These are phyloP conservation scores for Malus sieversii DNA, from an alignment of 306 rosid species.

Conservation along the genomic window DNA sequence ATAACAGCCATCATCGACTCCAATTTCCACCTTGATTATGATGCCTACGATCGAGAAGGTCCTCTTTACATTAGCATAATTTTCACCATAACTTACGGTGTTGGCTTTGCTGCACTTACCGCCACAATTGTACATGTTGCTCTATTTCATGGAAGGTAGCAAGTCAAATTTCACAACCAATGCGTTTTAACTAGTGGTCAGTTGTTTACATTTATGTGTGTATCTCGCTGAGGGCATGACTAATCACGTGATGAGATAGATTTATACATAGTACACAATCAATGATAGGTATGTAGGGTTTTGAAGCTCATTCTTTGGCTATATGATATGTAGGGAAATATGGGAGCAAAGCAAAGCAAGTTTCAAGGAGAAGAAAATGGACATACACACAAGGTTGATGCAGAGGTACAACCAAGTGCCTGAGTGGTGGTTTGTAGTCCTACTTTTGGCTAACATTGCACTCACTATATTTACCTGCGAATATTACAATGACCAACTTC, in stretches of 20 bases:
- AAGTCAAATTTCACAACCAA: background rate
- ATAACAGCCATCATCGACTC: constrained; percentile 61
- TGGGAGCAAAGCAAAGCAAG: constrained; percentile 79
- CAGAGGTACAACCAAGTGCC: constrained; percentile 70
- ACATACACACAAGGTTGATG: constrained; percentile 77
- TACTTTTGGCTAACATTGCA: constrained; percentile 50
- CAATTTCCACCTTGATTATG: constrained; percentile 55
- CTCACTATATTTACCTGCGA: constrained; percentile 52
- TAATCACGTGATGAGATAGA: background rate
- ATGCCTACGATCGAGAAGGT: constrained; percentile 54
- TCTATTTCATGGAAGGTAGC: constrained; percentile 79
- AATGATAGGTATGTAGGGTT: background rate
- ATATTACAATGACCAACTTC: constrained; percentile 72
- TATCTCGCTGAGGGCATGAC: background rate
- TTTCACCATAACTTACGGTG: constrained; percentile 75
- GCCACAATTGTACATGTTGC: constrained; percentile 83
- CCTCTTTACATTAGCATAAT: constrained; percentile 49
- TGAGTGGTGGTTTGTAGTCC: constrained; percentile 79
- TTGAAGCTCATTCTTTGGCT: background rate
- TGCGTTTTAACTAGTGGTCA: background rate
- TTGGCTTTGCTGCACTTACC: constrained; percentile 79
- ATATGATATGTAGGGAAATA: constrained; percentile 47
- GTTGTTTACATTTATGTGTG: background rate
- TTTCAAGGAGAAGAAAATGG: constrained; percentile 47
- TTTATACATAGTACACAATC: background rate